Conservation (phyloP, 768 basidiomycete species). For the Mycena latifolia region DNA sequence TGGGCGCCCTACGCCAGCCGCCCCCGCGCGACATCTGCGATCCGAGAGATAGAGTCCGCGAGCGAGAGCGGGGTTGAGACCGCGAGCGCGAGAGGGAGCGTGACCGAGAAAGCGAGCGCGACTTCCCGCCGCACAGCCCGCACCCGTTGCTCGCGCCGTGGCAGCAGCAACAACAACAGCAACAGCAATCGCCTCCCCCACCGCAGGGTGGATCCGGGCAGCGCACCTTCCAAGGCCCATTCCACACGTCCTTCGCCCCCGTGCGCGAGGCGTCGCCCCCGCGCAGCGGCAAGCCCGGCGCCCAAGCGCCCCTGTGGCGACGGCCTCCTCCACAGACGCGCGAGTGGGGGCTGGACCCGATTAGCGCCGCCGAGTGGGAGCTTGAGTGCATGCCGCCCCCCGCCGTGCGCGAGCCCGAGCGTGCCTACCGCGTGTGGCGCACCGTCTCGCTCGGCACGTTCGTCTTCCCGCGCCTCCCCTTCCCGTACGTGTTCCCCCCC, state of each 20-base stretch:
- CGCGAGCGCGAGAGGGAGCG: constrained; percentile 20
- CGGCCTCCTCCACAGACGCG: background rate
- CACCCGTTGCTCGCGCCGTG: constrained; percentile 21
- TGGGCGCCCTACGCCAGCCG: constrained; percentile 28
- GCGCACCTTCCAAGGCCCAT: constrained; percentile 36
- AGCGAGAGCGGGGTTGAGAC: constrained; percentile 13
- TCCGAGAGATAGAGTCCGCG: background rate
- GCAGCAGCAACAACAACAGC: constrained; percentile 1
- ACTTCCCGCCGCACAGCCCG: constrained; percentile 20
- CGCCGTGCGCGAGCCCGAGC: constrained; percentile 25
- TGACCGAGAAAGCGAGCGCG: constrained; percentile 20
- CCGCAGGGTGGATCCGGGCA: background rate
- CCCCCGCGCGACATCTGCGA: background rate
- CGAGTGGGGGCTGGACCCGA: background rate
- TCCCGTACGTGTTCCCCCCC: constrained; percentile 29
- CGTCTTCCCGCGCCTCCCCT: constrained; percentile 28
- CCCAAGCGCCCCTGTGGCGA: too few species aligned
- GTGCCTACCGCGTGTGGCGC: constrained; percentile 24
- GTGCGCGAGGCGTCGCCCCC: too few species aligned
- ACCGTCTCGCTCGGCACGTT: constrained; percentile 22
- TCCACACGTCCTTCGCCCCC: constrained; percentile 37
- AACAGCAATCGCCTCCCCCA: background rate
- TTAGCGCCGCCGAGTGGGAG: background rate
- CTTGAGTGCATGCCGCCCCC: background rate
- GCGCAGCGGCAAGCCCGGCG: too few species aligned